Conservation (phyloP, 139 green algal species). For the Chlamydomonas eustigma region DNA sequence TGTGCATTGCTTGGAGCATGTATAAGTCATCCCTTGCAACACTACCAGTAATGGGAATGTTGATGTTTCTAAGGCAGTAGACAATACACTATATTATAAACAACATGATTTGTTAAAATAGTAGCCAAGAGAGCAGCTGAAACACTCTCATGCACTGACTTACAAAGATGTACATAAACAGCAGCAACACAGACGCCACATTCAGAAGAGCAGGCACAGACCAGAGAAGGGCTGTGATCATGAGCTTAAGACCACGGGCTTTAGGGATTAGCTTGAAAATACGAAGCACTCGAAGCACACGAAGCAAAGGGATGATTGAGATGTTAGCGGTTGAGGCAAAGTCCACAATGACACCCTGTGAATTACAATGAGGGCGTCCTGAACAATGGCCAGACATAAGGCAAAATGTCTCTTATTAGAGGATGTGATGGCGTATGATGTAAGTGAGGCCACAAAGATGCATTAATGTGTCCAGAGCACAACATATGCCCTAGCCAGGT, state of each 20-base stretch:
- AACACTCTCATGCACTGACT: background rate
- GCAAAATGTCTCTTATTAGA: no score
- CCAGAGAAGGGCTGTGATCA: slow-evolving; percentile 69
- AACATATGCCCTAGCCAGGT: background rate
- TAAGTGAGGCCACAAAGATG: background rate
- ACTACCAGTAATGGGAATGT: background rate
- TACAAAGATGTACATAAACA: slow-evolving; percentile 18
- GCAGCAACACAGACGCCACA: slow-evolving; percentile 21
- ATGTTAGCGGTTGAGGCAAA: slow-evolving; percentile 30
- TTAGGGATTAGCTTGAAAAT: slow-evolving; percentile 74
- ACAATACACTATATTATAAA: no score
- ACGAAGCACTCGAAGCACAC: slow-evolving; percentile 62
- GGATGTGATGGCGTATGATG: background rate
- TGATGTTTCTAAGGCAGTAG: no score
- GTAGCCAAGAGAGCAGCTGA: background rate
- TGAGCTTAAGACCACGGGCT: slow-evolving; percentile 52
- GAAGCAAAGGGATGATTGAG: slow-evolving; percentile 53
- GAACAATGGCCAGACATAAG: background rate
- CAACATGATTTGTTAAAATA: background rate
- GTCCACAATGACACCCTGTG: slow-evolving; percentile 32
- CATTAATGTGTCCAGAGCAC: background rate
- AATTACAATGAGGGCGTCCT: background rate
- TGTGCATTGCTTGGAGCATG: background rate
- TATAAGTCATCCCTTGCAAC: background rate
- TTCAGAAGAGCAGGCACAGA: slow-evolving; percentile 44